Percentiles rank a stretch among this genome's conserved stretches.
These are phyloP conservation scores for Trichoderma asperellum DNA, from an alignment of 2,329 filamentous ascomycete genomes.

Conservation along the genomic window DNA sequence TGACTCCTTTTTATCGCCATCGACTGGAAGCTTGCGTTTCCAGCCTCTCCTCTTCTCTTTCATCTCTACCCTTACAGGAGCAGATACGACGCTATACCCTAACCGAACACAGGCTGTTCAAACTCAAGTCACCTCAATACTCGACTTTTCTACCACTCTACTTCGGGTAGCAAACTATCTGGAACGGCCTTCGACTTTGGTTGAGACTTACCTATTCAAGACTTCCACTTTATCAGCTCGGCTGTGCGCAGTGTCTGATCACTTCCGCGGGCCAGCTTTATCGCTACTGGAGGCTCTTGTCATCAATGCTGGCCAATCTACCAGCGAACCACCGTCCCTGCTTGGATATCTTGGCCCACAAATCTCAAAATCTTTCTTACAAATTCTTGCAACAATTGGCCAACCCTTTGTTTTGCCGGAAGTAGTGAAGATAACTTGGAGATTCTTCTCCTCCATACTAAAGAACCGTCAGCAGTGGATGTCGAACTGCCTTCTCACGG, in stretches of 20 bases:
- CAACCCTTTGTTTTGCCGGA: slow-evolving; percentile 69
- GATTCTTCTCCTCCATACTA: slow-evolving; percentile 82
- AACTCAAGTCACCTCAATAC: slow-evolving; percentile 64
- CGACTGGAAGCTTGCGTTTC: slow-evolving; percentile 71
- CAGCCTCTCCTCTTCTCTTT: slow-evolving; percentile 76
- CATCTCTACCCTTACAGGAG: slow-evolving; percentile 51
- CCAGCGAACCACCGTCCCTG: slow-evolving; percentile 87
- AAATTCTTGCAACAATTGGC: slow-evolving; percentile 75
- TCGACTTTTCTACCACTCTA: slow-evolving; percentile 69
- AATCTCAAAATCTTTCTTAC: slow-evolving; percentile 81
- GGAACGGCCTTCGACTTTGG: slow-evolving; percentile 63
- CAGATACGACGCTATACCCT: slow-evolving; percentile 65
- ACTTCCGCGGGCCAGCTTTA: slow-evolving; percentile 68
- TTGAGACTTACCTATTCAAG: slow-evolving; percentile 82
- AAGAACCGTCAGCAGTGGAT: slow-evolving; percentile 95
- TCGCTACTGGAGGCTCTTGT: slow-evolving; percentile 75
- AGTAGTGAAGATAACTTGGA: slow-evolving; percentile 76
- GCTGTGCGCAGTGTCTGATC: slow-evolving; percentile 70
- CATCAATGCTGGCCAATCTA: slow-evolving; percentile 65
- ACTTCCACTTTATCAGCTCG: slow-evolving; percentile 75
- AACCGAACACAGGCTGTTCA: slow-evolving; percentile 59
- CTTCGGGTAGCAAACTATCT: slow-evolving; percentile 71
- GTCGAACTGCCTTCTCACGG: slow-evolving; percentile 88
- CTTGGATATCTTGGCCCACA: slow-evolving; percentile 84
- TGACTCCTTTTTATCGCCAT: slow-evolving; percentile 73